Percentiles rank a stretch among this genome's conserved stretches.
Conservation (phyloP, 805 yeast species). For the Starmerella stigmatis region DNA sequence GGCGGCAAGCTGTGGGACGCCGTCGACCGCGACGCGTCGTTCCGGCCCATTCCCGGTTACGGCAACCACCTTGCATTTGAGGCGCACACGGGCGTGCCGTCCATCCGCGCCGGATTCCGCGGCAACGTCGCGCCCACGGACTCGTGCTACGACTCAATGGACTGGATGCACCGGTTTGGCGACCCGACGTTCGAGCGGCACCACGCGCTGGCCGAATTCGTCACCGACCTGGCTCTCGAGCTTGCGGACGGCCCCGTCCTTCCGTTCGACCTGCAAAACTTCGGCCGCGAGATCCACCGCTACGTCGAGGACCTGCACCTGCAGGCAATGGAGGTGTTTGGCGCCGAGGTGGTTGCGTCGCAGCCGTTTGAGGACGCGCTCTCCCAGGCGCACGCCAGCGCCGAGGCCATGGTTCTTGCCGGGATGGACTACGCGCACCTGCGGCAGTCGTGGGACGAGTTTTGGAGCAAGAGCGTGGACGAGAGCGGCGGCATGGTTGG, state of each 20-base stretch:
- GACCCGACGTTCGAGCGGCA: slow-evolving; percentile 52
- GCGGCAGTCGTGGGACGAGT: slow-evolving; percentile 47
- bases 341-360: slow-evolving; percentile 15
- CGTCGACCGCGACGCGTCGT: slow-evolving; percentile 2
- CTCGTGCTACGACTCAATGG: slow-evolving; percentile 58
- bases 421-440: slow-evolving; percentile 46
- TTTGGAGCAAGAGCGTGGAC: slow-evolving; percentile 33
- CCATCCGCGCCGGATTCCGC: slow-evolving; percentile 48
- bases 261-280: slow-evolving; percentile 49
- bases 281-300: slow-evolving; percentile 37
- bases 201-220: slow-evolving; percentile 43
- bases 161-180: slow-evolving; percentile 40
- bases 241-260: slow-evolving; percentile 67
- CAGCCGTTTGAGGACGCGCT: slow-evolving; percentile 23
- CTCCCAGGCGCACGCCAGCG: slow-evolving; percentile 27
- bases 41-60: slow-evolving; percentile 20
- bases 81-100: slow-evolving; percentile 55
- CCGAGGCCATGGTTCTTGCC: slow-evolving; percentile 35
- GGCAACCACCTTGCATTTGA: slow-evolving; percentile 65
- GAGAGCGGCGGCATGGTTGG: slow-evolving; percentile 29
- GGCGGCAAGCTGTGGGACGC: slow-evolving; percentile 20
- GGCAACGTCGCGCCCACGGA: slow-evolving; percentile 38
- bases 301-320: slow-evolving; percentile 40
- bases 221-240: slow-evolving; percentile 45
- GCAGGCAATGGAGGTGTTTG: slow-evolving; percentile 28